Percentiles rank a stretch among this genome's conserved stretches.
These are phyloP conservation scores for Yarrowia sp. DNA, from an alignment of 805 yeast genomes.

Conservation along the genomic window DNA sequence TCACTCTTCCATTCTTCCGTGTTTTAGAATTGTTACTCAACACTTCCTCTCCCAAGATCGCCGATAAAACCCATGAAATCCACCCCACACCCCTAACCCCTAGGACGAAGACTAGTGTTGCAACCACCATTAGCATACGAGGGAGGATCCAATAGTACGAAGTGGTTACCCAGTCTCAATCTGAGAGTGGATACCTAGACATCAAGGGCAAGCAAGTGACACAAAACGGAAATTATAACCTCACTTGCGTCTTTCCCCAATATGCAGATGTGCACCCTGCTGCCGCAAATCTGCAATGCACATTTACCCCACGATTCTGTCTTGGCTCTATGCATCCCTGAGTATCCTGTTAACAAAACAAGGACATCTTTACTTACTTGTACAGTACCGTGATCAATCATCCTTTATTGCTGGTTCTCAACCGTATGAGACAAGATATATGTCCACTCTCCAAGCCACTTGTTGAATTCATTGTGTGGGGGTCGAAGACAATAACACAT, in stretches of 20 bases:
- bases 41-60: background rate
- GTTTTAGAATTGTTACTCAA: background rate
- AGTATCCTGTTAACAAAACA: background rate
- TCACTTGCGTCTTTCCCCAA: slow-evolving; percentile 26
- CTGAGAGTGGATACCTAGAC: background rate
- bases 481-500: background rate
- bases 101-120: background rate
- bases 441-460: background rate
- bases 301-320: slow-evolving; percentile 32
- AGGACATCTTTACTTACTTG: background rate
- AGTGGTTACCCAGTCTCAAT: background rate
- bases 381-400: background rate
- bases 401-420: no score
- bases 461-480: background rate
- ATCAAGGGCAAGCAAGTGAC: background rate
- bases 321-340: slow-evolving; percentile 23
- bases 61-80: background rate
- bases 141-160: background rate
- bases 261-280: slow-evolving; percentile 1
- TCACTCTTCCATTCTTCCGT: background rate
- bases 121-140: slow-evolving; percentile 6
- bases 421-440: no score
- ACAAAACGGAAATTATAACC: slow-evolving; percentile 19
- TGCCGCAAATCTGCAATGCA: slow-evolving; percentile 26
- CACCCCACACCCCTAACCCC: slow-evolving; percentile 32